These are phyloP conservation scores for Tetradesmus obliquus DNA, from an alignment of 139 green algal genomes.

Conservation along the genomic window DNA sequence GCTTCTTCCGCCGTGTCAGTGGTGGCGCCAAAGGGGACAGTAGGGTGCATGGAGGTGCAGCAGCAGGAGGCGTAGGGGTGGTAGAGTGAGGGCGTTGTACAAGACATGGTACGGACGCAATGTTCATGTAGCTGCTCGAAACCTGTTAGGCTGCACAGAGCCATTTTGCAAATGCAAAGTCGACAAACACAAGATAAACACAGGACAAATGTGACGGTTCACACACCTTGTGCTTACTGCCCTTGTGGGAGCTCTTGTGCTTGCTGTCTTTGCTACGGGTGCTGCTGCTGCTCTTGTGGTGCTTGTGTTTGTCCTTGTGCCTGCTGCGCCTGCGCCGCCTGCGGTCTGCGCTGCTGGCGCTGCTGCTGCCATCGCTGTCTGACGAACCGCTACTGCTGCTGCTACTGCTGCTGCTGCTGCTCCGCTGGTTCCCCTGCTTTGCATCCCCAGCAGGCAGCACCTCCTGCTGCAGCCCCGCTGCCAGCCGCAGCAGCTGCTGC, in stretches of 20 bases:
- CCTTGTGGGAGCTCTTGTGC: conserved; percentile 32
- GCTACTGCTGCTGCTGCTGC: background rate
- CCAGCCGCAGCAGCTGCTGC: background rate
- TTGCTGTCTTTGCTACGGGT: background rate
- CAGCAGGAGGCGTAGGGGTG: background rate
- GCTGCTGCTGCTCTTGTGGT: background rate
- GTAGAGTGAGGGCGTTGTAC: background rate
- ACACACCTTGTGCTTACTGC: background rate
- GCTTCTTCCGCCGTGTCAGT: background rate
- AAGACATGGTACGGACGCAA: background rate
- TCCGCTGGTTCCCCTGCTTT: background rate
- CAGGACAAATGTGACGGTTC: too few relatives aligned
- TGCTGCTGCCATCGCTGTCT: conserved; percentile 36
- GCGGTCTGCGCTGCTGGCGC: background rate
- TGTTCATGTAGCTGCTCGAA: background rate
- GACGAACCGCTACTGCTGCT: conserved; percentile 24
- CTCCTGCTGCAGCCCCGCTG: background rate
- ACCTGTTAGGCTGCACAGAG: background rate
- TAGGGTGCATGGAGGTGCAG: background rate
- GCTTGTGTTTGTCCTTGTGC: conserved; percentile 11
- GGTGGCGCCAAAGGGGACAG: too few relatives aligned
- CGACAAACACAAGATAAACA: too few relatives aligned
- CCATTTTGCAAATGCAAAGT: too few relatives aligned
- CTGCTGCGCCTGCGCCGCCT: conserved; percentile 10
- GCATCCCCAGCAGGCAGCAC: background rate